Base-by-base conservation (phyloP, 2,329 filamentous ascomycete genomes). In the Aspergillus eucalypticola region DNA sequence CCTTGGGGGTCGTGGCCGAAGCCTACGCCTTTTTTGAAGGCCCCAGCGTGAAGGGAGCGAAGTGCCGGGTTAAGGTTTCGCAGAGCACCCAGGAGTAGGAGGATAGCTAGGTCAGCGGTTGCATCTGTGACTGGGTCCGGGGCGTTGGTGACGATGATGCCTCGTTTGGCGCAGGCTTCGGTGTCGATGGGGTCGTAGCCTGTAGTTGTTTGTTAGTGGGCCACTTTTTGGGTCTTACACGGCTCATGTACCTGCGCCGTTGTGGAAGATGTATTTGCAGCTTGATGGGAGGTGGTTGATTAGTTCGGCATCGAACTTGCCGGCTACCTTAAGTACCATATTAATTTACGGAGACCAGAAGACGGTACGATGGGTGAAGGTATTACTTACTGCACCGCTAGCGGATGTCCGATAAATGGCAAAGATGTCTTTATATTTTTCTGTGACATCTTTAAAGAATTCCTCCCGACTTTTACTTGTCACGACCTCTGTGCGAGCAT, bases 181-280 rank as follows among this genome's bases (percentile, higher is more conserved):
- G 90, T 78, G 72, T 91, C 87, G 64, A 92, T 82, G 69, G 90
- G 87, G 75, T 93, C 90, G 75, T 93, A 93, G n/a, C 49, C 55
- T 41, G 15, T n/a, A 4, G 10, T 11, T 0, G 1, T 32, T 11
- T 32, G 29, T 32, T 4, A 32, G 29, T 32, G 29, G 8, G 0
- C n/a, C n/a, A n/a, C n/a, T n/a, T n/a, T n/a, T n/a, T n/a, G 29
- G 10, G 1, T 32, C 0, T 11, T 32, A 11, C 15, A 41, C 3
- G 15, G 3, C 5, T n/a, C 38, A 4, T 27, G 3, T 13, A 38
- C 90, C 90, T 55, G 90, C 90, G 57, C 89, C 86, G 86, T 63
- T 58, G 23, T 58, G 44, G 50, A 54, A 60, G 13, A 60, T 57
- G n/a, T 53, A 60, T 19, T 52, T 51, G 54, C 19, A 59, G 50